Evolutionary conservation across 2,329 filamentous ascomycete genomes (phyloP).

Genomic region (Ramularia collo-cygni): DNA sequence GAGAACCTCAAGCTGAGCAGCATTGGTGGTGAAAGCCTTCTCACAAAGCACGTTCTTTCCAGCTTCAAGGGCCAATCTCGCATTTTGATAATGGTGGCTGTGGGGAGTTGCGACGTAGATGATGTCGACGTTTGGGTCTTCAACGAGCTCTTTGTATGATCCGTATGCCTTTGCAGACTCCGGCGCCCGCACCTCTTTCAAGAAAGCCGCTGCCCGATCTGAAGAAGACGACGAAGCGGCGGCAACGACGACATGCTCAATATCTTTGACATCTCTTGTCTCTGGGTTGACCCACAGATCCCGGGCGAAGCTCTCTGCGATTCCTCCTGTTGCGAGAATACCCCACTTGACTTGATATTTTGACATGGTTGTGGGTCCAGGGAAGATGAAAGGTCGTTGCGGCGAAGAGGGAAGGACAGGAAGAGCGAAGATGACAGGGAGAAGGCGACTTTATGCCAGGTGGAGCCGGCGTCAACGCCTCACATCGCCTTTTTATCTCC

Average conservation of each 20-base stretch:
- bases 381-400: neutral
- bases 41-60: constrained; percentile 88
- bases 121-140: constrained; percentile 72
- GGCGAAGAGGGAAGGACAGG: constrained; percentile 22
- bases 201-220: constrained; percentile 63
- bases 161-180: constrained; percentile 65
- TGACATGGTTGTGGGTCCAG: constrained; percentile 19
- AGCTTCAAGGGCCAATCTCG: constrained; percentile 72
- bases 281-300: constrained; percentile 71
- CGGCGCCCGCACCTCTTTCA: constrained; percentile 63
- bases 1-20: constrained; percentile 65
- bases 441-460: constrained; percentile 12
- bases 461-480: too few species aligned
- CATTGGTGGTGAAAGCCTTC: constrained; percentile 83
- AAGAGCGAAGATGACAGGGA: constrained; percentile 29
- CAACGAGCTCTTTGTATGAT: constrained; percentile 74
- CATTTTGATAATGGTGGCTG: constrained; percentile 88
- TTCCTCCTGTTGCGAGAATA: constrained; percentile 44
- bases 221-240: constrained; percentile 72
- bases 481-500: too few species aligned
- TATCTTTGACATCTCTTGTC: constrained; percentile 61
- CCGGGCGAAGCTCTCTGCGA: constrained; percentile 54
- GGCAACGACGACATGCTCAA: constrained; percentile 70
- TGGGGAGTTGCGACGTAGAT: constrained; percentile 87
- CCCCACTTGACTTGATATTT: constrained; percentile 33